These are phyloP conservation scores for Akanthomyces muscarius DNA, from an alignment of 2,329 filamentous ascomycete genomes.

Conservation along the genomic window DNA sequence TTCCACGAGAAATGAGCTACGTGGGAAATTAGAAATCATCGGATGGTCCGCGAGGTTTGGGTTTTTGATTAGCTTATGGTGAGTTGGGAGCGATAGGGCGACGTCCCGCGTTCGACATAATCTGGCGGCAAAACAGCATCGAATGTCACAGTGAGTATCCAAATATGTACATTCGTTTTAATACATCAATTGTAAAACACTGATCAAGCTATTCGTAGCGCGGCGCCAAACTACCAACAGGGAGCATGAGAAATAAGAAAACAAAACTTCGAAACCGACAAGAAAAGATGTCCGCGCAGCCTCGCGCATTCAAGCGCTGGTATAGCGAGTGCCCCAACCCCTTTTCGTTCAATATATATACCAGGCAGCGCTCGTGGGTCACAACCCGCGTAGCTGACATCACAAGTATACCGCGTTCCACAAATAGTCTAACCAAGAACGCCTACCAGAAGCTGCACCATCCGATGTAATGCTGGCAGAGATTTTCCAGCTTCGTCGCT, in stretches of 20 bases:
- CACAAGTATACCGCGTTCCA: too few species aligned
- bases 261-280: not conserved
- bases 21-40: too few species aligned
- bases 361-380: too few species aligned
- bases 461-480: slow-evolving; percentile 98
- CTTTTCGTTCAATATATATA: not conserved
- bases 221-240: not conserved
- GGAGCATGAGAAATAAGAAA: not conserved
- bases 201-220: not conserved
- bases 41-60: too few species aligned
- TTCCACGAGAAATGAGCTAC: too few species aligned
- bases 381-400: too few species aligned
- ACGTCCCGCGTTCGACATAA: too few species aligned
- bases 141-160: too few species aligned
- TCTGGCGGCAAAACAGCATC: too few species aligned
- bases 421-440: not conserved
- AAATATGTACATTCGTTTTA: not conserved
- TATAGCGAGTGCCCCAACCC: not conserved
- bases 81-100: too few species aligned
- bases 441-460: slow-evolving; percentile 96
- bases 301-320: not conserved
- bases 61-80: too few species aligned
- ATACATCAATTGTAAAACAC: not conserved
- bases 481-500: slow-evolving; percentile 93
- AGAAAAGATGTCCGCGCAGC: not conserved